These are phyloP conservation scores for Platanus orientalis DNA, from an alignment of 164 flowering plant species.

Conservation along the genomic window DNA sequence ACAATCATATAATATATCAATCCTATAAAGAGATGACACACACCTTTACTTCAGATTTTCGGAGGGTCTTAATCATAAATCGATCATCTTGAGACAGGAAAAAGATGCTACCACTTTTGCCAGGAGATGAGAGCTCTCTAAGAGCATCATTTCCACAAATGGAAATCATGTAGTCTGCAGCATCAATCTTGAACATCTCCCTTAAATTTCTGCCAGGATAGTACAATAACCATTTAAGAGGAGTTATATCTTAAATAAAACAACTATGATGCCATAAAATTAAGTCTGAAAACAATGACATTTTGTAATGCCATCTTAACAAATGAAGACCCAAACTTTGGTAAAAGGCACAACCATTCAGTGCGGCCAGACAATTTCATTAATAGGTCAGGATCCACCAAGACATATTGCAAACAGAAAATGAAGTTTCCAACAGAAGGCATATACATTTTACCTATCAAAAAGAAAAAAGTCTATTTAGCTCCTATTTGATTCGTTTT, in stretches of 20 bases:
- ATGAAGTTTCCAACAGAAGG: no score
- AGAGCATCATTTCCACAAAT: conserved; percentile 86
- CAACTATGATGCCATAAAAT: no score
- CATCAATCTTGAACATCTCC: conserved; percentile 67
- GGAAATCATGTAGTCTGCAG: conserved; percentile 88
- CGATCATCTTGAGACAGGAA: conserved; percentile 87
- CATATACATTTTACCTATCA: no score
- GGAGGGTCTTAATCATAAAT: conserved; percentile 78
- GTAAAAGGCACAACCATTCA: no score
- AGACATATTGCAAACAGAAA: no score
- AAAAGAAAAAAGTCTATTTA: no score
- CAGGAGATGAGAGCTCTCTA: conserved; percentile 83
- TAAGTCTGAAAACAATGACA: no score
- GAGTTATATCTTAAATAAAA: neutral
- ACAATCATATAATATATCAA: neutral
- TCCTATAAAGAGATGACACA: neutral
- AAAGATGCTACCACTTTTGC: conserved; percentile 88
- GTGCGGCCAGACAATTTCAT: no score
- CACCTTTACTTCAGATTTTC: conserved; percentile 26
- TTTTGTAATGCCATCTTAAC: no score
- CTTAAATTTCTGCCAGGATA: conserved; percentile 49
- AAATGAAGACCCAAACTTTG: no score
- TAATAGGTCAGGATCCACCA: no score
- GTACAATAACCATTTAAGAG: neutral
- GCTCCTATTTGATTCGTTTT: no score